Conservation (phyloP, 2,329 filamentous ascomycete species). For the Basipetospora chlamydospora region DNA sequence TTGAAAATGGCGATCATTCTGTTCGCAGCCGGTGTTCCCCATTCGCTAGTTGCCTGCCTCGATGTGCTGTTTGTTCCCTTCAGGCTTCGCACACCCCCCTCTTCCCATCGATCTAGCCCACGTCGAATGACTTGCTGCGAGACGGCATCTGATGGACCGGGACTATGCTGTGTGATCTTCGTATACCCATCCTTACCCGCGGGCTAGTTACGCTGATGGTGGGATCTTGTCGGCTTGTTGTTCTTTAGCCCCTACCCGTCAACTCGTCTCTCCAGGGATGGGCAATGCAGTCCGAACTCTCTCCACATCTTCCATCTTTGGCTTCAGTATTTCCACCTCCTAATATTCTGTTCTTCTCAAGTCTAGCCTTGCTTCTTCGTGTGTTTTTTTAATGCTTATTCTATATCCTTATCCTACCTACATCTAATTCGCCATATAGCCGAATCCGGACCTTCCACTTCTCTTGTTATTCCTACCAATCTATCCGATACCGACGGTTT, state of each 20-base stretch:
- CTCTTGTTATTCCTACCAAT: neutral
- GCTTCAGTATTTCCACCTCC: neutral
- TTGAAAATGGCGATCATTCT: neutral
- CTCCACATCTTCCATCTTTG: neutral
- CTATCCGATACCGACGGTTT: neutral
- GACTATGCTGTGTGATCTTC: neutral
- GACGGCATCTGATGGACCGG: neutral
- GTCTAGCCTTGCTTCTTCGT: neutral
- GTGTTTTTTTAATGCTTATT: neutral
- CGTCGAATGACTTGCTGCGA: neutral
- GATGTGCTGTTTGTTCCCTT: neutral
- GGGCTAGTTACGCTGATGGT: neutral
- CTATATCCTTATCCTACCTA: constrained; percentile 14
- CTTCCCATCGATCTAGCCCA: neutral
- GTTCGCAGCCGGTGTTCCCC: neutral
- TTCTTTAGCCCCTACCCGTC: neutral
- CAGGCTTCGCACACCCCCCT: neutral
- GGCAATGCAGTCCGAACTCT: neutral
- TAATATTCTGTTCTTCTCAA: neutral
- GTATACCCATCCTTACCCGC: neutral
- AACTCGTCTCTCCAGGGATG: neutral
- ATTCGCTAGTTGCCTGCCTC: neutral
- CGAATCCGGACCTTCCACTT: neutral
- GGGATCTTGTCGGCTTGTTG: neutral
- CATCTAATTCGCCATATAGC: neutral